Percentiles rank a stretch among this genome's conserved stretches.
Evolutionary conservation across 164 flowering plant genomes (phyloP).

Genomic region (Sextonia rubra): DNA sequence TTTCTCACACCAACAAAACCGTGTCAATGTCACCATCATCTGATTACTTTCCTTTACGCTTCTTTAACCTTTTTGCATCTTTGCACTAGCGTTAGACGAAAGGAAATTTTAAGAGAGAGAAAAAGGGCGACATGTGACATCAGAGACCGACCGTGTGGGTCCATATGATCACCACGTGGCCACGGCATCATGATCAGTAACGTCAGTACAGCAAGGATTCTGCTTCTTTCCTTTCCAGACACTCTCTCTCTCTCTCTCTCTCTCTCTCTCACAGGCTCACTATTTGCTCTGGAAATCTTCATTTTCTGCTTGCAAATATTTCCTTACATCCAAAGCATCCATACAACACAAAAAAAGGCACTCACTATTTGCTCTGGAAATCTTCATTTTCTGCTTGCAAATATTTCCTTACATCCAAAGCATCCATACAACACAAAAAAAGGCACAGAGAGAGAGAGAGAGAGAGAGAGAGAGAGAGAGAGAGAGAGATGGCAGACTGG

Average conservation of each 20-base stretch:
- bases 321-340: background rate
- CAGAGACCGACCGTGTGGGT: too few species aligned
- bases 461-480: slow-evolving; percentile 4
- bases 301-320: background rate
- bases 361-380: background rate
- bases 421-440: background rate
- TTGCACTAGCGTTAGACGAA: too few species aligned
- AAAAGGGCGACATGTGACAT: too few species aligned
- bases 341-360: background rate
- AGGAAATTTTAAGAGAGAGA: too few species aligned
- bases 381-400: background rate
- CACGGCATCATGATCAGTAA: too few species aligned
- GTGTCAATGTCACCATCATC: too few species aligned
- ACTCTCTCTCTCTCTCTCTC: background rate
- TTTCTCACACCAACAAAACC: too few species aligned
- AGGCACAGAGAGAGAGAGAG: slow-evolving; percentile 1
- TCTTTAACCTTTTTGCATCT: too few species aligned
- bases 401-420: background rate
- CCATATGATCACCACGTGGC: too few species aligned
- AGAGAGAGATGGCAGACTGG: slow-evolving; percentile 48
- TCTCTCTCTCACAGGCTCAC: background rate
- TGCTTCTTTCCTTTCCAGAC: background rate
- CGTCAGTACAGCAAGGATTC: too few species aligned
- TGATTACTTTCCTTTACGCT: too few species aligned
- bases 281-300: background rate